Percentiles rank a stretch among this genome's conserved stretches.
Evolutionary conservation across 1,284 basidiomycete species (phyloP).

Genomic region (Puccinia triticina): DNA sequence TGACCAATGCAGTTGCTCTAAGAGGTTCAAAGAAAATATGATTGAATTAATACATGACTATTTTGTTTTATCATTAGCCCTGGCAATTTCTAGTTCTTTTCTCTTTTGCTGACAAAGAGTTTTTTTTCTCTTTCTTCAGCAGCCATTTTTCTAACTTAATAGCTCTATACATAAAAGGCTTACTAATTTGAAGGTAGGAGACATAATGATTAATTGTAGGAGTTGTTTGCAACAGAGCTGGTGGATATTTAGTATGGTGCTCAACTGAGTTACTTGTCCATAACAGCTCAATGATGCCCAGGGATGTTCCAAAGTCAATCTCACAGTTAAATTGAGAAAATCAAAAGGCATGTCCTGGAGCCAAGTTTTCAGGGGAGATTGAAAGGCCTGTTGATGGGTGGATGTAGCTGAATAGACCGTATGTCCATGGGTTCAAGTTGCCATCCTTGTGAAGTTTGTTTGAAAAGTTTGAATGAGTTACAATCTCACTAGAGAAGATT

Average conservation of each 20-base stretch:
- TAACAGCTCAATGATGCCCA: neutral
- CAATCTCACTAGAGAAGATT: neutral
- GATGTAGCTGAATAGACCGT: slow-evolving; percentile 7
- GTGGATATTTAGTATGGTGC: neutral
- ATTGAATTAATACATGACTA: no score
- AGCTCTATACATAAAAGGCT: neutral
- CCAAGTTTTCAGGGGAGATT: neutral
- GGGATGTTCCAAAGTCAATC: neutral
- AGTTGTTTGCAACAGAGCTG: neutral
- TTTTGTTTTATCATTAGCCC: no score
- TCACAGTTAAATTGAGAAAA: neutral
- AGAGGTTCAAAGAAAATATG: no score
- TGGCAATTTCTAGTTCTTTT: neutral
- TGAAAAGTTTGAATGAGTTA: neutral
- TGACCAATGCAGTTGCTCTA: no score
- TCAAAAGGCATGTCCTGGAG: neutral
- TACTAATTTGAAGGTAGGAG: neutral
- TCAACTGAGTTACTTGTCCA: neutral
- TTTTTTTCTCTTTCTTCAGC: neutral
- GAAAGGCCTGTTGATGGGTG: neutral
- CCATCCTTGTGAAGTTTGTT: neutral
- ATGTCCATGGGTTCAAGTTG: neutral
- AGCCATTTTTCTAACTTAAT: neutral
- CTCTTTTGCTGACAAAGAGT: neutral
- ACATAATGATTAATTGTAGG: neutral